These are phyloP conservation scores for Apiospora arundinis DNA, from an alignment of 2,329 filamentous ascomycete genomes.

Conservation along the genomic window DNA sequence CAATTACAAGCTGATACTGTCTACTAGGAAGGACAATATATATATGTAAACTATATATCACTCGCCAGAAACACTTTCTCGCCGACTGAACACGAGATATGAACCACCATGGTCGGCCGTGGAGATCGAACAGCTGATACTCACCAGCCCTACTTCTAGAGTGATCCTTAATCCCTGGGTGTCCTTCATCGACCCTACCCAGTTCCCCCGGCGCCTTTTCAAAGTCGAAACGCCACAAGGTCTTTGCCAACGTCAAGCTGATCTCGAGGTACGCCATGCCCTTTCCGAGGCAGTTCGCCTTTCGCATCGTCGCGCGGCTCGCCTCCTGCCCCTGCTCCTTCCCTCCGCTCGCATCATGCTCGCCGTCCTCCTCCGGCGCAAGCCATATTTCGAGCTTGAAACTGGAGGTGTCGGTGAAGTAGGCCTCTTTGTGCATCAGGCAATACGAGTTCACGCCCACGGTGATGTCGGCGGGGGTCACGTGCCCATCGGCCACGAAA, in stretches of 20 bases:
- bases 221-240: neutral
- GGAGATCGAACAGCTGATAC: neutral
- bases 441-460: slow-evolving; percentile 24
- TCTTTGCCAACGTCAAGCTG: slow-evolving; percentile 18
- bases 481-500: slow-evolving; percentile 16
- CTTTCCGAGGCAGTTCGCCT: slow-evolving; percentile 48
- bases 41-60: too few species aligned
- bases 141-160: neutral
- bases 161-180: neutral
- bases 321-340: neutral
- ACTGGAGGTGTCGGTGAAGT: slow-evolving; percentile 24
- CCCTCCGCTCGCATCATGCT: neutral
- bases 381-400: slow-evolving; percentile 28
- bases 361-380: neutral
- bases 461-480: slow-evolving; percentile 24
- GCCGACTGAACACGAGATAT: too few species aligned
- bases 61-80: too few species aligned
- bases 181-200: neutral
- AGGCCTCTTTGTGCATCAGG: slow-evolving; percentile 23
- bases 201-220: neutral
- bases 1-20: too few species aligned
- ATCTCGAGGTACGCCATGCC: slow-evolving; percentile 33
- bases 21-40: too few species aligned
- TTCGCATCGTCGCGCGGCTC: slow-evolving; percentile 26
- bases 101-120: neutral